phyloP scores from a whole-genome alignment of 306 rosid genomes.

The Psophocarpus tetragonolobus region DNA sequence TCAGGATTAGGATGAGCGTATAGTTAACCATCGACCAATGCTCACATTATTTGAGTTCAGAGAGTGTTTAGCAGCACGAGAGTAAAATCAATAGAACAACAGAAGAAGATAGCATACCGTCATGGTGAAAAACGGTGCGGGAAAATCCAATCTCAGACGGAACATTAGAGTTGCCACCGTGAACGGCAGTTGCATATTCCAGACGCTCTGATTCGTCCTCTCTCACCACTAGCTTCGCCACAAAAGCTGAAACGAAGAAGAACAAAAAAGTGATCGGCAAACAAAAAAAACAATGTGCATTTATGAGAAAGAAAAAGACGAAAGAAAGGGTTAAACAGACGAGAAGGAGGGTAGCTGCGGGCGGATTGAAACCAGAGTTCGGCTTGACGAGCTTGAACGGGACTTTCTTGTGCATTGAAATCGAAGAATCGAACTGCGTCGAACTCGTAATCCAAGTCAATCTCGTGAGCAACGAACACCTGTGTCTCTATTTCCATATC shows the following conservation, averaged over 20 bases:
- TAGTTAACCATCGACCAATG: neutral
- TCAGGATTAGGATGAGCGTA: neutral
- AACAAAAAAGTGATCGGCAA: neutral
- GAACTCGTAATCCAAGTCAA: slow-evolving; percentile 51
- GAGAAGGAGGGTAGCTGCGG: slow-evolving; percentile 46
- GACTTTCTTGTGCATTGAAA: slow-evolving; percentile 33
- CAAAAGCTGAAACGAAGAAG: slow-evolving; percentile 47
- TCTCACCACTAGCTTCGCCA: slow-evolving; percentile 35
- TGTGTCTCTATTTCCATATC: slow-evolving; percentile 47
- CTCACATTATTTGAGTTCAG: neutral
- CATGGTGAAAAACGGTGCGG: slow-evolving; percentile 2
- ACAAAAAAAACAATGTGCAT: neutral
- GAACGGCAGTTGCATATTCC: slow-evolving; percentile 7
- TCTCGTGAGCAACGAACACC: slow-evolving; percentile 32
- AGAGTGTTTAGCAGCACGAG: neutral
- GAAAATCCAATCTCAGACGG: slow-evolving; percentile 15
- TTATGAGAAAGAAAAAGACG: neutral
- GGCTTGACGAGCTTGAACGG: slow-evolving; percentile 32
- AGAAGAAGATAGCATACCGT: slow-evolving; percentile 34
- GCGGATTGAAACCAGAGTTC: slow-evolving; percentile 47
- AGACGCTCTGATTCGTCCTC: slow-evolving; percentile 34
- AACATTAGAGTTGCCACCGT: slow-evolving; percentile 18
- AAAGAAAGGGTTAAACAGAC: slow-evolving; percentile 16
- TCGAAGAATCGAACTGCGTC: slow-evolving; percentile 59
- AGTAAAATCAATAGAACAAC: neutral